Conservation (phyloP, 306 rosid species). For the Casuarina cunninghamiana region DNA sequence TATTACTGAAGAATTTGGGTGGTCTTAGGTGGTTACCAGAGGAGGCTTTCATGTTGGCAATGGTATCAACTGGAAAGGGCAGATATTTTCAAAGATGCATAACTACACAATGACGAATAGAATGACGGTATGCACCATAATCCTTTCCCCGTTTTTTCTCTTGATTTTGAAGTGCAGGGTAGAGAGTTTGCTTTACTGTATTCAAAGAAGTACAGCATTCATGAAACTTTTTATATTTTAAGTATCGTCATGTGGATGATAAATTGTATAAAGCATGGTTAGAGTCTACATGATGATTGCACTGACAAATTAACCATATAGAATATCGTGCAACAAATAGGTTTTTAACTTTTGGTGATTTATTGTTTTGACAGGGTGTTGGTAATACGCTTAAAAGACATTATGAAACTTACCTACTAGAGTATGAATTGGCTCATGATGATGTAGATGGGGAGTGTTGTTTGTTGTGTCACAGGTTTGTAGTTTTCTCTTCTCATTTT, state of each 20-base stretch:
- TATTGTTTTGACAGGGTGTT: constrained; percentile 71
- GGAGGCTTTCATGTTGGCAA: constrained; percentile 99
- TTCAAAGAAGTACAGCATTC: not conserved
- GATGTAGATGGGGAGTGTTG: constrained; percentile 99
- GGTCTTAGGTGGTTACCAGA: constrained; percentile 84
- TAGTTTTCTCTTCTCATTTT: constrained; percentile 13
- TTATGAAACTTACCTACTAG: constrained; percentile 95
- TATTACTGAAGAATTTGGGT: constrained; percentile 30
- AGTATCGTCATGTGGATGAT: not conserved
- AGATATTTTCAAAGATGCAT: constrained; percentile 98
- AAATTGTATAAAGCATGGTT: not conserved
- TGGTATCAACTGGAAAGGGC: constrained; percentile 99
- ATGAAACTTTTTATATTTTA: not conserved
- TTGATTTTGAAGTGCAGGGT: not conserved
- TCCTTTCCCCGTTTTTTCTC: constrained; percentile 16
- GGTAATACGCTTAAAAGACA: constrained; percentile 99
- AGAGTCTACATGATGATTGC: not conserved
- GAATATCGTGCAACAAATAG: not conserved
- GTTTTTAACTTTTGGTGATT: not conserved
- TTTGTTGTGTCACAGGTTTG: constrained; percentile 96
- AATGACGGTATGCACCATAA: constrained; percentile 78
- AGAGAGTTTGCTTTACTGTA: not conserved
- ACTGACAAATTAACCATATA: not conserved
- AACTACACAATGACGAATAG: constrained; percentile 95
- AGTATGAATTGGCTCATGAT: constrained; percentile 95